Evolutionary conservation across 345 rosid genomes (phyloP).

Genomic region (Syzygium aromaticum): DNA sequence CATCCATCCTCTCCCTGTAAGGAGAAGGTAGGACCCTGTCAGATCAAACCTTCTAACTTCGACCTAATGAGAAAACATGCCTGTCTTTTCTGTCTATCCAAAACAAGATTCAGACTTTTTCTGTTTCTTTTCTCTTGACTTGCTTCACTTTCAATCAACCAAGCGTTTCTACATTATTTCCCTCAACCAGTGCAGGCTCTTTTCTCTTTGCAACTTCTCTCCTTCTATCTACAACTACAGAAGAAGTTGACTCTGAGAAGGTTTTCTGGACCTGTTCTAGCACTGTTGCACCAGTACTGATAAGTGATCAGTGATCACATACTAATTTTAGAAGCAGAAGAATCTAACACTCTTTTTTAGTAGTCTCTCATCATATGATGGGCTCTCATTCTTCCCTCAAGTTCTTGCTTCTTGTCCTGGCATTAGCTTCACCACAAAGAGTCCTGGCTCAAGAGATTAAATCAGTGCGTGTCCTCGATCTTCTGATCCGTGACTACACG

Average conservation of each 20-base stretch:
- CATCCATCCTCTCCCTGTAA: not conserved
- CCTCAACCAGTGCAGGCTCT: not conserved
- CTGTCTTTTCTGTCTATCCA: not conserved
- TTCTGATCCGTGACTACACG: constrained; percentile 66
- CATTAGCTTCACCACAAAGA: not conserved
- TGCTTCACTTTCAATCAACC: constrained; percentile 3
- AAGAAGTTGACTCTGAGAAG: not conserved
- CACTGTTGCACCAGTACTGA: not conserved
- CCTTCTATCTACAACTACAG: not conserved
- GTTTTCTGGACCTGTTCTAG: not conserved
- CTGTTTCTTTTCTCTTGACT: not conserved
- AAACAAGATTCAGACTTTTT: not conserved
- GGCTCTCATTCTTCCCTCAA: not conserved
- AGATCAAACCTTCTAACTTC: not conserved
- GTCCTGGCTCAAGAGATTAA: constrained; percentile 31
- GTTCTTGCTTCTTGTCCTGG: constrained; percentile 1
- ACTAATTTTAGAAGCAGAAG: not conserved
- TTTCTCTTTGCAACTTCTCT: not conserved
- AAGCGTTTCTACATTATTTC: not conserved
- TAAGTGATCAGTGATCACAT: not conserved
- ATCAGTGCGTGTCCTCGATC: constrained; percentile 57
- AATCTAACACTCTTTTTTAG: not conserved
- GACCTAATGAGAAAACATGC: not conserved
- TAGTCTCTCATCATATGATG: not conserved
- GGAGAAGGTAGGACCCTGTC: not conserved